Base-by-base conservation (phyloP, 352 stramenopile genomes). In the Phytopythium chamaehyphon region DNA sequence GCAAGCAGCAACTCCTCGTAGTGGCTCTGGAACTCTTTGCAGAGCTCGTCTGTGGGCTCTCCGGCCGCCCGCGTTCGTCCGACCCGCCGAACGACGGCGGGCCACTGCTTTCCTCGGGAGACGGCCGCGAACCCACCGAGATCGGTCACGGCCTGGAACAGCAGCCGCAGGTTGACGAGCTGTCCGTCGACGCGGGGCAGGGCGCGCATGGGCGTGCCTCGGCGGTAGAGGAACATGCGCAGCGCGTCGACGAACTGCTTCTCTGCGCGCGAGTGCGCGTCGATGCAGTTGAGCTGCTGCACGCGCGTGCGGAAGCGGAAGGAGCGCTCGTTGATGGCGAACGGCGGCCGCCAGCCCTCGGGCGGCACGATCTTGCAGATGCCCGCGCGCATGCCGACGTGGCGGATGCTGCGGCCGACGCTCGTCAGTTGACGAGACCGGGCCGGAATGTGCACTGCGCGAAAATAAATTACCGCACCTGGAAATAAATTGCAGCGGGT, bases 301-400 rank as follows among this genome's bases (percentile, higher is more conserved):
- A 97, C 79, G 51, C 97, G 96, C 35, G 97, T 99, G 58, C 88
- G 76, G 62, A 99, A 98, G 45, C 72, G 71, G 64, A 94, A 86
- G 0, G 69, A 83, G 51, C 86, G 84, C 47, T 93, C 78, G 54
- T 97, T 90, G 37, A 95, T 82, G 37, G 88, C 76, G 49, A 90
- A 95, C 21, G 83, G 83, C 14, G 91, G 94, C 19, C 90, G 88
- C 95, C 95, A 99, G 38, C 90, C 96, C 23, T 69, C 51, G 0
- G 97, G 97, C 52, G 97, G 97, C 16, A 99, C 95, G 66, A 99
- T 99, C 74, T 99, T 99, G 68, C 88, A 98, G 59, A 99, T 99
- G 23, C 97, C 97, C 49, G 96, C 97, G 51, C 86, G 69, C 73
- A 96, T 86, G 19, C 92, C 96, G 47, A 97, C 90, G 44, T 88